Evolutionary conservation across 2,329 filamentous ascomycete genomes (phyloP).

Genomic region (Aspergillus sp.): DNA sequence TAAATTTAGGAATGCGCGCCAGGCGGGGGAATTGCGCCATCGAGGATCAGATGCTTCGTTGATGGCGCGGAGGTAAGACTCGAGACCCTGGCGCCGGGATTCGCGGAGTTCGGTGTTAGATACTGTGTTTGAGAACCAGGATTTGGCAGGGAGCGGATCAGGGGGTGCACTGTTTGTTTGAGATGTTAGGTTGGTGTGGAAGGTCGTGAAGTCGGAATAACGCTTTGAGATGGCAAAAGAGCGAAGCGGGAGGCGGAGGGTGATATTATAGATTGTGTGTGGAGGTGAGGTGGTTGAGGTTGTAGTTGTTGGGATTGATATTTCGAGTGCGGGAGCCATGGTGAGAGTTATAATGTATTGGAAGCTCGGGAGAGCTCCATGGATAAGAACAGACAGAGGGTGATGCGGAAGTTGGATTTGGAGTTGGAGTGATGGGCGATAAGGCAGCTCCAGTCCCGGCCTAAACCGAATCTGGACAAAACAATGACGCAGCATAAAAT

Average conservation of each 20-base stretch:
- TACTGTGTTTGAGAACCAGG: constrained; percentile 60
- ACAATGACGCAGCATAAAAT: constrained; percentile 7
- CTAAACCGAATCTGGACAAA: constrained; percentile 3
- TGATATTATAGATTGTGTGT: constrained; percentile 62
- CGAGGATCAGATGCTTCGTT: constrained; percentile 55
- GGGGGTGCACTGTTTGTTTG: constrained; percentile 55
- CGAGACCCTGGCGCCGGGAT: constrained; percentile 56
- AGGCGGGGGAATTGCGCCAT: constrained; percentile 59
- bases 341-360: neutral
- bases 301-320: constrained; percentile 51
- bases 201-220: constrained; percentile 62
- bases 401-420: constrained; percentile 1
- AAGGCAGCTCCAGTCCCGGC: neutral
- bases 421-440: neutral
- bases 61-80: constrained; percentile 59
- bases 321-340: constrained; percentile 47
- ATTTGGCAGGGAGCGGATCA: constrained; percentile 56
- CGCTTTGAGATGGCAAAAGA: constrained; percentile 61
- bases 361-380: neutral
- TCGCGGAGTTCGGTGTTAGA: constrained; percentile 58
- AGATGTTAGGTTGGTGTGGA: constrained; percentile 53
- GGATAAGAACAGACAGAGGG: neutral
- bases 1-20: constrained; percentile 60
- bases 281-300: constrained; percentile 51
- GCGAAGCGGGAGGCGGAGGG: constrained; percentile 60